Evolutionary conservation across 495 filamentous ascomycete genomes (phyloP).

Genomic region (Neurospora sp.): DNA sequence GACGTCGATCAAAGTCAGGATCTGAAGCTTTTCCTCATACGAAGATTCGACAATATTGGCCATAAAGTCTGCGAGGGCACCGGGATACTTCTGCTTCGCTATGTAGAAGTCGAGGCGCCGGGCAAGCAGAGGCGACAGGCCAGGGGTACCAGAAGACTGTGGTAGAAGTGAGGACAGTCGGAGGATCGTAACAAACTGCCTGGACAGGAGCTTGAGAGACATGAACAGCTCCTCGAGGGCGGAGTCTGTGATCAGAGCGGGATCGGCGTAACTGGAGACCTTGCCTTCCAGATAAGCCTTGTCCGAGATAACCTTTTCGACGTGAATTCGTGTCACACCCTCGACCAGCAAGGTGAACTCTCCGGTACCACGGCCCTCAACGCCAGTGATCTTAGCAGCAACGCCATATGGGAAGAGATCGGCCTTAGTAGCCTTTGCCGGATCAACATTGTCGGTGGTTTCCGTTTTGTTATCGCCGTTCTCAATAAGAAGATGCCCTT

Average conservation of each 20-base stretch:
- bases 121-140: conserved; percentile 72
- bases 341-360: conserved; percentile 79
- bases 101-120: conserved; percentile 81
- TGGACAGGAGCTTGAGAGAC: conserved; percentile 68
- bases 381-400: conserved; percentile 70
- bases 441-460: conserved; percentile 27
- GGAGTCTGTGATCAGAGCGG: conserved; percentile 28
- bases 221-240: conserved; percentile 60
- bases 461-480: conserved; percentile 32
- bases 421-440: conserved; percentile 49
- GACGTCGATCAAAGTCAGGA: conserved; percentile 67
- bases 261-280: conserved; percentile 34
- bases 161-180: conserved; percentile 68
- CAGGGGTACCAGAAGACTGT: conserved; percentile 41
- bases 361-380: conserved; percentile 68
- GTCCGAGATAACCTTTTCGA: conserved; percentile 66
- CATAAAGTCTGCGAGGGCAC: conserved; percentile 92
- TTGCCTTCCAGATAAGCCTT: conserved; percentile 79
- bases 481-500: conserved; percentile 62
- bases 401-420: conserved; percentile 71
- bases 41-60: conserved; percentile 75
- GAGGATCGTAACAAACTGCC: conserved; percentile 71
- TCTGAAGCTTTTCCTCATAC: conserved; percentile 78
- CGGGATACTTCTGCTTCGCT: conserved; percentile 71
- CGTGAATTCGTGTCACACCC: conserved; percentile 64